Percentiles rank a stretch among this genome's conserved stretches.
phyloP scores from a whole-genome alignment of 2,329 filamentous ascomycete species.

The Epicoccum nigrum region DNA sequence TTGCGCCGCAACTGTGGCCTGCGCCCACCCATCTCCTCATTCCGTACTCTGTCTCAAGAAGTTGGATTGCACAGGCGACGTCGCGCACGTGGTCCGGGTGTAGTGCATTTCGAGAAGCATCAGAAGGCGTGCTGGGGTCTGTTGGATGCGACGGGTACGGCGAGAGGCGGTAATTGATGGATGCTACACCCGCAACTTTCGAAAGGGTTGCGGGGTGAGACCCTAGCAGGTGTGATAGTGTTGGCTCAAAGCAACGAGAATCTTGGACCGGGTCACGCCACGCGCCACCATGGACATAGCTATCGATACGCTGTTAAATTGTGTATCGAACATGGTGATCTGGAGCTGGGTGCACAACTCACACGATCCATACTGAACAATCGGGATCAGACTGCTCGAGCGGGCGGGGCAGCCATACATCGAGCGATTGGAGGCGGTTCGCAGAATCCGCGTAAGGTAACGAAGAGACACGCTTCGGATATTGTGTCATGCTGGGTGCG shows the following conservation, averaged over 20 bases:
- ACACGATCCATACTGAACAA: conserved; percentile 45
- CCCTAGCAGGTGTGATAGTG: conserved; percentile 46
- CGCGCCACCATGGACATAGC: conserved; percentile 58
- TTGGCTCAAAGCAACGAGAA: conserved; percentile 43
- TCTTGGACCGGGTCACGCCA: conserved; percentile 56
- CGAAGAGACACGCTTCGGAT: conserved; percentile 26
- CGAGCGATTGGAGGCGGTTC: conserved; percentile 50
- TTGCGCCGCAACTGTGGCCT: conserved; percentile 69
- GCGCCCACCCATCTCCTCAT: conserved; percentile 60
- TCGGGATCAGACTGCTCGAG: conserved; percentile 23
- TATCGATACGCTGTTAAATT: conserved; percentile 7
- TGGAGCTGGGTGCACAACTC: conserved; percentile 17
- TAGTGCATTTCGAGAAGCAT: conserved; percentile 54
- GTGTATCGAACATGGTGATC: neutral
- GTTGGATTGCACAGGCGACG: conserved; percentile 58
- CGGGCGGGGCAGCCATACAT: conserved; percentile 50
- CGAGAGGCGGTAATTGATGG: conserved; percentile 69
- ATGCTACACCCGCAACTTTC: conserved; percentile 65
- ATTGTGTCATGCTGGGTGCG: conserved; percentile 26
- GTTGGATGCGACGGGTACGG: conserved; percentile 53
- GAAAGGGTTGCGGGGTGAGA: conserved; percentile 12
- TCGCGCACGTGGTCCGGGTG: conserved; percentile 69
- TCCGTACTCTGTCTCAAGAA: conserved; percentile 56
- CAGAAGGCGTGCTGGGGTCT: conserved; percentile 55
- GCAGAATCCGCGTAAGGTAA: conserved; percentile 36